phyloP scores from a whole-genome alignment of 805 yeast species.

The Wickerhamiella musiphila region DNA sequence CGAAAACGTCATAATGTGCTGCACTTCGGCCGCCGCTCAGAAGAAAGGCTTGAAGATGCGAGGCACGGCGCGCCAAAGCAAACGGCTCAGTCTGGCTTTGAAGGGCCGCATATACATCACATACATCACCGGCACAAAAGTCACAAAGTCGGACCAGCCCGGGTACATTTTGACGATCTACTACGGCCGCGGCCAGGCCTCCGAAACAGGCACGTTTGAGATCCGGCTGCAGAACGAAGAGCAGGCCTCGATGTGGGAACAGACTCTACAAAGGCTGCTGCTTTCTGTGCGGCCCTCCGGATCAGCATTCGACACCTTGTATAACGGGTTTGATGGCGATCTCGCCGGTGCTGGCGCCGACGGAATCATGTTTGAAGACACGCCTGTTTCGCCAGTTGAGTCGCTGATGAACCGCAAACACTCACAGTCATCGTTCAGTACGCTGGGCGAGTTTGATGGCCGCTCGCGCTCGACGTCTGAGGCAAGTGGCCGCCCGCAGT shows the following conservation, averaged over 20 bases:
- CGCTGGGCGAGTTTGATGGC: neutral
- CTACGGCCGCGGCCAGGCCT: conserved; percentile 38
- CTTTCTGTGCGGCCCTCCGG: neutral
- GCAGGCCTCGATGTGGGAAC: conserved; percentile 61
- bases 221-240: conserved; percentile 76
- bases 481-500: conserved; percentile 1
- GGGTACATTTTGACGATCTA: conserved; percentile 17
- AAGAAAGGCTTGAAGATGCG: conserved; percentile 36
- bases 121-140: conserved; percentile 34
- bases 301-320: neutral
- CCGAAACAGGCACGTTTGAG: conserved; percentile 73
- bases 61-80: conserved; percentile 24
- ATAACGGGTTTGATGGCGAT: neutral
- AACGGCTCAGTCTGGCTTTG: conserved; percentile 30
- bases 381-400: neutral
- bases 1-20: conserved; percentile 48
- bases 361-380: conserved; percentile 9
- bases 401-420: conserved; percentile 1
- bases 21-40: conserved; percentile 39
- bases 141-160: conserved; percentile 17
- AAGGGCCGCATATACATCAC: conserved; percentile 72
- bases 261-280: conserved; percentile 15
- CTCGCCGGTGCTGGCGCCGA: conserved; percentile 4
- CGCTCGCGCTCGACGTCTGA: conserved; percentile 3
- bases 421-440: neutral